These are phyloP conservation scores for Trichosporon sp. DNA, from an alignment of 1,284 basidiomycete genomes.

Conservation along the genomic window DNA sequence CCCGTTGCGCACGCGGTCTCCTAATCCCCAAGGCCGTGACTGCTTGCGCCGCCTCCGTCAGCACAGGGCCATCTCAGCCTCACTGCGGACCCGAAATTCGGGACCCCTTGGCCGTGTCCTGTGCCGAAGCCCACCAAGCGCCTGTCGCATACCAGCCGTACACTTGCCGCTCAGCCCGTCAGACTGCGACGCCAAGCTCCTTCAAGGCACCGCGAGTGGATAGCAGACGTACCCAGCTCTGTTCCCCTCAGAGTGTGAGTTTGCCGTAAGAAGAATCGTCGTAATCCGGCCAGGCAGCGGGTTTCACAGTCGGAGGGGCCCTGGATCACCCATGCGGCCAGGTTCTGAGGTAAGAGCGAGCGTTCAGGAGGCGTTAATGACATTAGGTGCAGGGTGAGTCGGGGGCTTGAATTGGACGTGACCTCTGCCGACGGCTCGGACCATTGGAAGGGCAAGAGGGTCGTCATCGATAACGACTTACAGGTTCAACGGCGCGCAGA, in stretches of 20 bases:
- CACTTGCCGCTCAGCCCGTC: too few relatives aligned
- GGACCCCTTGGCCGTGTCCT: not conserved
- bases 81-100: not conserved
- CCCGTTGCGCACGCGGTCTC: not conserved
- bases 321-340: not conserved
- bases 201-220: not conserved
- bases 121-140: not conserved
- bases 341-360: not conserved
- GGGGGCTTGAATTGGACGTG: not conserved
- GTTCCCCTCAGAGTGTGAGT: not conserved
- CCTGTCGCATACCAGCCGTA: not conserved
- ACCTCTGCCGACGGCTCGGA: not conserved
- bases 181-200: not conserved
- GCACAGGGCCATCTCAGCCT: not conserved
- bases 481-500: not conserved
- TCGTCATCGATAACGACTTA: not conserved
- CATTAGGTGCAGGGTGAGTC: not conserved
- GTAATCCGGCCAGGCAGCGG: not conserved
- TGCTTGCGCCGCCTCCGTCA: too few relatives aligned
- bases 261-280: not conserved
- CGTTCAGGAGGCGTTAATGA: not conserved
- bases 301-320: not conserved
- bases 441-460: not conserved
- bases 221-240: not conserved
- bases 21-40: not conserved